Percentiles rank a stretch among this genome's conserved stretches.
These are phyloP conservation scores for slime mould (Dictyostelium discoideum) DNA, from an alignment of 78 protist genomes.

Conservation along the genomic window DNA sequence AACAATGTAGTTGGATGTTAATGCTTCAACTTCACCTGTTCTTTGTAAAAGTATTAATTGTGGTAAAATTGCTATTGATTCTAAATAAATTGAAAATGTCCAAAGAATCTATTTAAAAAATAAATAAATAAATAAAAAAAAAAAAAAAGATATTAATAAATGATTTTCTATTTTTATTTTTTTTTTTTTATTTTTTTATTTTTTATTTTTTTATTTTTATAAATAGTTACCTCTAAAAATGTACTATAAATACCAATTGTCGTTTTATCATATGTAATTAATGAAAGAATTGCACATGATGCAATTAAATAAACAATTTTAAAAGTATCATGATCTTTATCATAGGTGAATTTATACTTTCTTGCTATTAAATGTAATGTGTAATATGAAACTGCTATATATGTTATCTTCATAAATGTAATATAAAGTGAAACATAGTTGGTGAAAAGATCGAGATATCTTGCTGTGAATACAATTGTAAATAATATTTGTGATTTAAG, in stretches of 20 bases:
- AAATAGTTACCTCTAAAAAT: constrained; percentile 39
- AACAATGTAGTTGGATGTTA: constrained; percentile 93
- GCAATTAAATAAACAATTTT: constrained; percentile 82
- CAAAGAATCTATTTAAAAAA: constrained; percentile 87
- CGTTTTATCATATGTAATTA: constrained; percentile 62
- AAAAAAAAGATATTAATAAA: no score
- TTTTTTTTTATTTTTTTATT: not conserved
- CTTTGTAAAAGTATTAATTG: constrained; percentile 93
- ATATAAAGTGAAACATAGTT: constrained; percentile 78
- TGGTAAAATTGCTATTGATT: constrained; percentile 98
- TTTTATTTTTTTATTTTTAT: not conserved
- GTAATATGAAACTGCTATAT: constrained; percentile 81
- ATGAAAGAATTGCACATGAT: constrained; percentile 82
- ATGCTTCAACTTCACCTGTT: constrained; percentile 89
- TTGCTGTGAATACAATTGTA: constrained; percentile 84
- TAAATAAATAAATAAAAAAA: no score
- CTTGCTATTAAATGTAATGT: constrained; percentile 86
- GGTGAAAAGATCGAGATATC: constrained; percentile 92
- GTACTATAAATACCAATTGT: not conserved
- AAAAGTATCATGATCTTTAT: constrained; percentile 88
- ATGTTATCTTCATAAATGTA: constrained; percentile 92
- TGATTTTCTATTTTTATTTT: not conserved
- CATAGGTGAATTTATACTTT: constrained; percentile 85
- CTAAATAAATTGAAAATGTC: constrained; percentile 97
- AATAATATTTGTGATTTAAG: constrained; percentile 90